Evolutionary conservation across 2,329 filamentous ascomycete species (phyloP).

Genomic region (Botrytis elliptica): DNA sequence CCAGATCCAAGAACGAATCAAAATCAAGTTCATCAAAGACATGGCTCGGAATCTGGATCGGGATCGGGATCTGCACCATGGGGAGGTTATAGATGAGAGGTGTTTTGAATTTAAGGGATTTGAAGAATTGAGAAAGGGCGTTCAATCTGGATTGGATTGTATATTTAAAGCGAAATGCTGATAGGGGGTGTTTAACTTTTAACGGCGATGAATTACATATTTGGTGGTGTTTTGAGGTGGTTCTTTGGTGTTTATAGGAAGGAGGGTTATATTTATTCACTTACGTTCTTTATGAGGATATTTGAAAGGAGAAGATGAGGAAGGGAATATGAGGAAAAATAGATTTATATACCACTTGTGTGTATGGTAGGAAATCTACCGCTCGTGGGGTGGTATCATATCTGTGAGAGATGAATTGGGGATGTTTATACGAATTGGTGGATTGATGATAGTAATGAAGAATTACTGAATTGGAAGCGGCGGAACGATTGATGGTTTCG

Average conservation of each 20-base stretch:
- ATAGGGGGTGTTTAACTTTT: not conserved
- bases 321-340: not conserved
- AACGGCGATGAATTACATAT: not conserved
- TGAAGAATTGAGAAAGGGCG: not conserved
- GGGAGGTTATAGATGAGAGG: slow-evolving; percentile 4
- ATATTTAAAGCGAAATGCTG: not conserved
- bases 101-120: not conserved
- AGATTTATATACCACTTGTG: not conserved
- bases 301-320: not conserved
- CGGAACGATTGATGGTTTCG: not conserved
- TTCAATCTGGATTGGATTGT: not conserved
- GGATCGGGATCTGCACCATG: not conserved
- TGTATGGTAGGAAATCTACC: not conserved
- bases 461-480: not conserved
- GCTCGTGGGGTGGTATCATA: not conserved
- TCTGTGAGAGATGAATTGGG: not conserved
- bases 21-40: not conserved
- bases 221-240: not conserved
- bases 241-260: not conserved
- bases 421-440: not conserved
- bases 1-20: not conserved
- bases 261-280: not conserved
- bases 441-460: not conserved
- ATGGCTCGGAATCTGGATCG: not conserved
- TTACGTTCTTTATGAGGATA: not conserved